Evolutionary conservation across 805 yeast species (phyloP), one percentile per base, ranked within the genome.

Genomic region (Priceomyces melissophilus): DNA sequence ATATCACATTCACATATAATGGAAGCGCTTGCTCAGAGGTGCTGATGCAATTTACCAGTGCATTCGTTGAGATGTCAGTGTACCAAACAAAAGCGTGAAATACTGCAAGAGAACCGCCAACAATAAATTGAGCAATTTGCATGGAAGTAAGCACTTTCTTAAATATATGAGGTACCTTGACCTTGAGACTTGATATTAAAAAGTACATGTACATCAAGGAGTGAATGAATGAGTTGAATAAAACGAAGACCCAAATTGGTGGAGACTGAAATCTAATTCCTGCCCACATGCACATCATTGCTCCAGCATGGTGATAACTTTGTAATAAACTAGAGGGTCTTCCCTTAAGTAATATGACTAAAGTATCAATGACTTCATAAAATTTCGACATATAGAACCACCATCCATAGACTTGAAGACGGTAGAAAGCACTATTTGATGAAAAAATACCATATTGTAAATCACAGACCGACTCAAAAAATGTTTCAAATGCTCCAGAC

Each of bases 261-360:
- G 88, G 86, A 10, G 86, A 75, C 38, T 75, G 76, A 60, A 66
- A 83, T 42, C 88, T 67, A 41, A 81, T 76, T 2, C 89, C 89
- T 6, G 85, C 76, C 88, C 88, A 83, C 89, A 83, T 83, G 44
- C 86, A 81, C 61, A 83, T 65, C 80, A 83, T 83, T 37, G 89
- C 89, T 17, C 89, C 89, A 4, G 88, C 76, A 58, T 83, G 89
- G 57, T 83, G 89, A 62, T 83, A 83, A 42, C 84, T 78, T 60
- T 83, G 89, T 53, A 83, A 67, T 42, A 83, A 63, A 4, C 83
- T 76, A 10, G 84, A 76, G 11, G 80, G 83, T 56, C 73, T 71
- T 32, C 89, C 89, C 60, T 83, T 83, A 43, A 81, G 65, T 40
- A 83, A 65, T 42, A 83, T 83, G 49, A 83, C 78, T 28, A 76